Base-by-base conservation (phyloP, 1,284 basidiomycete genomes). In the Puccinia coronata region DNA sequence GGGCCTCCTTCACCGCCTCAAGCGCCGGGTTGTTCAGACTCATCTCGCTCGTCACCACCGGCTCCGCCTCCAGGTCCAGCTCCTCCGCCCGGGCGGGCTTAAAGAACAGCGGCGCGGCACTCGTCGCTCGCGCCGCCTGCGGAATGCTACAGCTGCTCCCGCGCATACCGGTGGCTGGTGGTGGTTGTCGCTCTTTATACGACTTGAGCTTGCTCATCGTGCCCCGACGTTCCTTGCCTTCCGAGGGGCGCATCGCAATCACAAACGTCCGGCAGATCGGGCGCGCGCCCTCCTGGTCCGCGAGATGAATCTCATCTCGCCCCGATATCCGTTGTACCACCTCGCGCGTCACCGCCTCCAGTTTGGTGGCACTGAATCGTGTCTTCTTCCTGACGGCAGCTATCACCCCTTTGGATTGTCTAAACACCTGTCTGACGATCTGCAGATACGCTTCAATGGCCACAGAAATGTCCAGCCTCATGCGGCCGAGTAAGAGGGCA, bases 401-500 rank as follows among this genome's bases (percentile, higher is more conserved):
- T n/a, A 71, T 41, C n/a, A 65, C 63, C 69, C 82, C 53, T 12
- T 75, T 78, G 61, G 82, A 82, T 9, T 83, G 82, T 18, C 83
- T 74, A 20, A 84, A 79, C 0, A 83, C 83, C 11, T 49, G 39
- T 43, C 73, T 18, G 16, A 82, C 80, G n/a, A 84, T 82, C 11
- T 39, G 53, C 9, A 59, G 18, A 72, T 82, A 83, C 18, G 82
- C 51, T 6, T 77, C 59, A 49, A 83, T 82, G 0, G 83, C 81
- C 0, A 74, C 80, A 28, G 59, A 69, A 47, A 82, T 31, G 31
- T 47, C 51, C 23, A 83, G 61, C 0, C 71, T 67, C 12, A 82
- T 31, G 28, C 81, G 74, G 47, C 83, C 83, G 47, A 84, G 65
- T 31, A 84, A 67, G 43, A 84, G 36, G 0, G 83, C 83, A 53